Base-by-base conservation (phyloP, 805 yeast genomes). In the Debaryomyces castellii region DNA sequence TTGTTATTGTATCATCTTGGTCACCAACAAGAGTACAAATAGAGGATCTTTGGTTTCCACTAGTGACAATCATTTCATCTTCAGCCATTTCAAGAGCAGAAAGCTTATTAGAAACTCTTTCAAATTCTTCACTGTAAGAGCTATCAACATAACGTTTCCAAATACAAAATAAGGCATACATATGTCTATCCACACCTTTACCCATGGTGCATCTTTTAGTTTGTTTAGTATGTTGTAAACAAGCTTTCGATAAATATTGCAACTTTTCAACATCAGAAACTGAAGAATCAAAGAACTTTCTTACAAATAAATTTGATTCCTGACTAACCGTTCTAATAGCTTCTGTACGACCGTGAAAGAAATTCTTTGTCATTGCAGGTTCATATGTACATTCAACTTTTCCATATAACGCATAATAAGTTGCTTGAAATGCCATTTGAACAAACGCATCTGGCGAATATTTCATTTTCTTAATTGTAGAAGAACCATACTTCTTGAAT, bases 401-500 rank as follows among this genome's bases (percentile, higher is more conserved):
- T 40, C 97, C 97, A 61, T 90, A 90, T 32, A 90, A 74, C 0
- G 96, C 95, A 60, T 88, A 90, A 64, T 89, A 90, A 3, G 96
- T 89, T 7, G 94, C 88, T 66, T 90, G 97, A 73, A 89, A 89
- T 20, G 90, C 85, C 92, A 90, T 89, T 64, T 90, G 97, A 32
- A 87, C 85, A 67, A 87, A 90, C 0, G 97, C 97, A 73, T 90
- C 97, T 0, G 97, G 97, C 2, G 95, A 87, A 63, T 83, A 84
- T 50, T 89, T 91, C 81, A 89, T 84, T 47, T 80, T 80, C 62
- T 90, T 90, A 61, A 90, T 89, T 47, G 80, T 76, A 43, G 83
- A 81, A 55, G 88, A 79, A 33, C 97, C 97, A 62, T 77, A 87
- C 7, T 69, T 63, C 45, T 79, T 76, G 65, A 86, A 90, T 63